These are phyloP conservation scores for Clarireedia hainanense DNA, from an alignment of 2,329 filamentous ascomycete species.

Conservation along the genomic window DNA sequence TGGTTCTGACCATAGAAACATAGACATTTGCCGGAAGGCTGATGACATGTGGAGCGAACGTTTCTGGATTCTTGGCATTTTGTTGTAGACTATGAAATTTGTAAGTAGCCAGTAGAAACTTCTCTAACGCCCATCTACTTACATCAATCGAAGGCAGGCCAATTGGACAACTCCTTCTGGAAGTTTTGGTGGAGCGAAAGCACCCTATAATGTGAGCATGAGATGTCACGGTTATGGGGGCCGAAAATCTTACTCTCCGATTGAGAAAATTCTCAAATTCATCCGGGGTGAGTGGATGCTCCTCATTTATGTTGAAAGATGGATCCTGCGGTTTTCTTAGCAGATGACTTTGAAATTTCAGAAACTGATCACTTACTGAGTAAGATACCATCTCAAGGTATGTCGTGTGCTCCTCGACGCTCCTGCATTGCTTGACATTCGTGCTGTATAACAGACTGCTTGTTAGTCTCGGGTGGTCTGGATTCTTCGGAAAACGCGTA, in stretches of 20 bases:
- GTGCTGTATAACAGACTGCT: background rate
- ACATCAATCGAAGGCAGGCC: slow-evolving; percentile 19
- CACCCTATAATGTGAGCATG: slow-evolving; percentile 18
- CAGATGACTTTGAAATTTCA: background rate
- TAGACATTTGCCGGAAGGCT: slow-evolving; percentile 45
- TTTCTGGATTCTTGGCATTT: slow-evolving; percentile 47
- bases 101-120: background rate
- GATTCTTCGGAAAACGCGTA: background rate
- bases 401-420: slow-evolving; percentile 22
- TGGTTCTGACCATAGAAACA: slow-evolving; percentile 45
- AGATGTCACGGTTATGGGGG: slow-evolving; percentile 5
- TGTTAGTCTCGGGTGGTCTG: background rate
- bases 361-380: slow-evolving; percentile 18
- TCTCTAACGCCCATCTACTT: background rate
- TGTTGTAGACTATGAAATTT: slow-evolving; percentile 16
- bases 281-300: slow-evolving; percentile 26
- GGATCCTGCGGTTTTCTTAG: slow-evolving; percentile 21
- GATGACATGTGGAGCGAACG: slow-evolving; percentile 48
- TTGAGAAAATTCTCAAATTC: slow-evolving; percentile 30
- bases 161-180: slow-evolving; percentile 19
- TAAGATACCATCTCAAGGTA: slow-evolving; percentile 29
- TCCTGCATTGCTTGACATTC: slow-evolving; percentile 24
- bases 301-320: slow-evolving; percentile 23
- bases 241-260: slow-evolving; percentile 16
- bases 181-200: slow-evolving; percentile 22